Evolutionary conservation across 1,284 basidiomycete species (phyloP), one percentile per base, ranked within the genome.

Genomic region (Puccinia brachypodii): DNA sequence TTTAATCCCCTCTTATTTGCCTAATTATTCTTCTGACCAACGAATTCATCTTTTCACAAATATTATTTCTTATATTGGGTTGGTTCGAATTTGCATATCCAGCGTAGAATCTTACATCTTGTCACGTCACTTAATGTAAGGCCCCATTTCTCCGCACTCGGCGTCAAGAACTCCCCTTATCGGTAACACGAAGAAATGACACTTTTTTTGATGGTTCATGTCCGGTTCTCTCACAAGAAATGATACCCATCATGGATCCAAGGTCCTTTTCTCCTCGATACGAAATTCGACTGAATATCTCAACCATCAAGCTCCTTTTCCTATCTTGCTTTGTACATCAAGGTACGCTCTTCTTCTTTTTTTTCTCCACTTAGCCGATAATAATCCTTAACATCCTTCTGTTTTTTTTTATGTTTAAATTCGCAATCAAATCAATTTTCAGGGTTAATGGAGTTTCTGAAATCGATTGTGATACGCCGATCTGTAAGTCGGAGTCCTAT

Each of bases 211-310:
- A 28, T 31, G 19, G 31, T 66, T 66, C 28, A 66, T 31, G 28
- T 36, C 50, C 6, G 13, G 9, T n/a, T n/a, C n/a, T 11, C 4
- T n/a, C 16, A 11, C 62, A 64, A 79, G 76, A 50, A 79, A 79
- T 66, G 66, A 69, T 36, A 79, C 64, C 0, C 64, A 79, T 38
- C 42, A 71, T 25, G 76, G 76, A 42, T 58, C 64, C 25, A 71
- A 28, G 36, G 76, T 79, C 14, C 50, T 69, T 31, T 79, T 79
- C 56, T 79, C 76, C 28, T 69, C 76, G 22, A 79, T 79, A 38
- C 40, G 53, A 31, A 69, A 79, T 40, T 71, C 76, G 11, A 79
- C 64, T 71, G 66, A 50, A 50, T 79, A 79, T 50, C 25, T 50
- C 22, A 71, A 79, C 47, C 66, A 42, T n/a, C 11, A 36, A n/a